Percentiles rank a stretch among this genome's conserved stretches.
These are phyloP conservation scores for Corylus avellana DNA, from an alignment of 306 rosid genomes.

Conservation along the genomic window DNA sequence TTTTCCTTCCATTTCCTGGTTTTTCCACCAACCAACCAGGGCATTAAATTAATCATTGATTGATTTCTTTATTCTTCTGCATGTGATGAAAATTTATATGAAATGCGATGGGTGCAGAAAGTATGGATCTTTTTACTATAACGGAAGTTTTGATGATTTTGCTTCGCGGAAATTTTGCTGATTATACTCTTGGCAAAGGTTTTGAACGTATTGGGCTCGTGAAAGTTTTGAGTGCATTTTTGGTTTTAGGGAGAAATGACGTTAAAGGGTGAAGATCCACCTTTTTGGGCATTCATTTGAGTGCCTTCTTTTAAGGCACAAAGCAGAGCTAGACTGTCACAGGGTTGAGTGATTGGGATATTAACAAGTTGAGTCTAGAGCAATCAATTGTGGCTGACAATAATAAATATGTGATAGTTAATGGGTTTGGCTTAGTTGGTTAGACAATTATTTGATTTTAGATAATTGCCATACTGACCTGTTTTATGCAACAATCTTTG, in stretches of 20 bases:
- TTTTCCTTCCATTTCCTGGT: neutral
- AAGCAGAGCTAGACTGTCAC: conserved; percentile 14
- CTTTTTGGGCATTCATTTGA: neutral
- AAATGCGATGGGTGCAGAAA: neutral
- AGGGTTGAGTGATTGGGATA: conserved; percentile 4
- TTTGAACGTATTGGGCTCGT: neutral
- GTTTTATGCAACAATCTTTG: conserved; percentile 12
- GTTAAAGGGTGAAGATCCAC: conserved; percentile 8
- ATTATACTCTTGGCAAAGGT: conserved; percentile 1
- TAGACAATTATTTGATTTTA: conserved; percentile 22
- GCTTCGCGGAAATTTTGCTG: neutral
- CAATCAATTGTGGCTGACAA: neutral
- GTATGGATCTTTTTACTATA: neutral
- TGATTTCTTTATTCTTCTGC: neutral
- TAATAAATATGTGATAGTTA: conserved; percentile 20
- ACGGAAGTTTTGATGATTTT: neutral
- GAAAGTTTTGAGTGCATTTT: neutral
- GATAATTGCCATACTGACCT: conserved; percentile 9
- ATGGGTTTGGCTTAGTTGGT: conserved; percentile 30
- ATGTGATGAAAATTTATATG: neutral
- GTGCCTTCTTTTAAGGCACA: conserved; percentile 22
- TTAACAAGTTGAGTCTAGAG: neutral
- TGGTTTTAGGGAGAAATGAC: conserved; percentile 13
- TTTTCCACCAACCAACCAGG: neutral
- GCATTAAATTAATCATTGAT: neutral